phyloP scores from a whole-genome alignment of 1,139 yeast genomes.

The Eremothecium coryli region DNA sequence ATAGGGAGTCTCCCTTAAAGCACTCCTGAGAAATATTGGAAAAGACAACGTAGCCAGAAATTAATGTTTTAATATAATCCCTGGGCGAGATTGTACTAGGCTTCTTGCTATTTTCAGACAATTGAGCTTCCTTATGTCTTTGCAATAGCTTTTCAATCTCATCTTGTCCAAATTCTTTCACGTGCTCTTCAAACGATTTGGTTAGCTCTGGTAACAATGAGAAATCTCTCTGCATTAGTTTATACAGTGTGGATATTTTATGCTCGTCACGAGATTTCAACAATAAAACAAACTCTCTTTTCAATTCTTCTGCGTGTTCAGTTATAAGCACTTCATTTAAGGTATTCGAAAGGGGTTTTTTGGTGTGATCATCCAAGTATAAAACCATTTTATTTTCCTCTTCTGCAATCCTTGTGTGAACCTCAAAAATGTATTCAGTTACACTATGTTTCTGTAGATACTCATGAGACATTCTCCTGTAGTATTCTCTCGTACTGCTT shows the following conservation, averaged over 20 bases:
- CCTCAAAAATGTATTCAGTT: slow-evolving; percentile 83
- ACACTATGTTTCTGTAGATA: slow-evolving; percentile 70
- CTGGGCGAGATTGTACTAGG: slow-evolving; percentile 42
- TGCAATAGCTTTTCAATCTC: slow-evolving; percentile 23
- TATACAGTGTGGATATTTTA: slow-evolving; percentile 74
- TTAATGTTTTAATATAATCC: slow-evolving; percentile 66
- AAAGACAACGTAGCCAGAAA: slow-evolving; percentile 46
- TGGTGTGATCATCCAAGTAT: slow-evolving; percentile 81
- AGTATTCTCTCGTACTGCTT: slow-evolving; percentile 64
- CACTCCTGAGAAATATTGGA: slow-evolving; percentile 51
- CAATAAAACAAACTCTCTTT: slow-evolving; percentile 63
- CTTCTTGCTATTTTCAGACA: slow-evolving; percentile 15
- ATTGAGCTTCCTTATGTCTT: slow-evolving; percentile 16
- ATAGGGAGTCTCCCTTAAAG: slow-evolving; percentile 72
- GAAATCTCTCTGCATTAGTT: slow-evolving; percentile 50
- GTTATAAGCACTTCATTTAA: slow-evolving; percentile 70
- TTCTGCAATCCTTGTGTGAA: slow-evolving; percentile 71
- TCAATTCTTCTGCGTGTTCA: slow-evolving; percentile 68
- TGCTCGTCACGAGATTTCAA: slow-evolving; percentile 68
- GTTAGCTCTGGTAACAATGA: slow-evolving; percentile 59
- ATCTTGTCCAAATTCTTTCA: slow-evolving; percentile 38
- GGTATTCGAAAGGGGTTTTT: slow-evolving; percentile 62
- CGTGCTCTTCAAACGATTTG: slow-evolving; percentile 60
- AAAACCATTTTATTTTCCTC: slow-evolving; percentile 72
- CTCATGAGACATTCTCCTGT: slow-evolving; percentile 56